Evolutionary conservation across 208 protist species (phyloP), one percentile per base, ranked within the genome.

Genomic region (Leishmania arabica): DNA sequence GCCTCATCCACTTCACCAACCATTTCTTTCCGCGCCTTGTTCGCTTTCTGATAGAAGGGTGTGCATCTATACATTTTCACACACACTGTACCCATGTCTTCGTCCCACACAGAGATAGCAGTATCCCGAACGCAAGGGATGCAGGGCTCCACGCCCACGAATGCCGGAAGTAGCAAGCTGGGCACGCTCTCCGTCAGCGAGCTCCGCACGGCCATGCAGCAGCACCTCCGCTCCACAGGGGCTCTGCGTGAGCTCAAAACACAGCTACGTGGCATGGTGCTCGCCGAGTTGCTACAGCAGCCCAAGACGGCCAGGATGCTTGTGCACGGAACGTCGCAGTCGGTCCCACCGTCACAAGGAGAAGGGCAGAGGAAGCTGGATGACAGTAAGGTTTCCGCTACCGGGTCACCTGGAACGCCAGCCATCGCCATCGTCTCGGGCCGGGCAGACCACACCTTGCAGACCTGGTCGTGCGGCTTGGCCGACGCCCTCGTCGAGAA

Each of bases 401-500:
- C 21, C 5, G 69, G 13, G 54, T 27, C 58, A 2, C 34, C 45
- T 4, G 54, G 24, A 24, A n/a, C 24, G 1, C 53, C 66, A 19
- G 62, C 49, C 24, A 51, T 77, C 8, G 75, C 31, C 37, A 58
- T 49, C 5, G 65, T 75, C 40, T 51, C 83, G 27, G 66, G 75
- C 53, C 74, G 79, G 49, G 47, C 54, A 62, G 78, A 83, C 60
- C 69, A 65, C 4, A 83, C 85, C 17, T 64, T 84, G 77, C 81
- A 78, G 71, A 86, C 77, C 27, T 96, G 92, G 94, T 88, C 88
- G 0, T 78, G 86, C 34, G 76, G 88, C 0, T 66, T 97, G 54
- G 88, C 90, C 0, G 94, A 97, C 78, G 86, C 91, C 34, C 80
- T 97, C 51, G 86, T 97, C 3, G 92, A 96, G 77, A 92, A 95